Evolutionary conservation across 2,329 filamentous ascomycete genomes (phyloP).

Genomic region (Fusarium sp.): DNA sequence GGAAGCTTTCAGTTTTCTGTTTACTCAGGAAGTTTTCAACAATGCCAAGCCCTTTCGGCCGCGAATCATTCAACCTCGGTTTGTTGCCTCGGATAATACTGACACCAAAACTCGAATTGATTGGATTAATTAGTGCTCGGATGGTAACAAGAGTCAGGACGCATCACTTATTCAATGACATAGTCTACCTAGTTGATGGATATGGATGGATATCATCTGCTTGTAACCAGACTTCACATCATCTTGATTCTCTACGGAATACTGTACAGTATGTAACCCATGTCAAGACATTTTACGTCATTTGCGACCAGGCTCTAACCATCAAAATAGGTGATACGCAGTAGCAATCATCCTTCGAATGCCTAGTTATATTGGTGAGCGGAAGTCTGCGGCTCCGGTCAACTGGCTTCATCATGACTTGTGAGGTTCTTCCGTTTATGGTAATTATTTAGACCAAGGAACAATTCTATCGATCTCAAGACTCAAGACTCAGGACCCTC

Average conservation of each 20-base stretch:
- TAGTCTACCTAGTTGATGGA: neutral
- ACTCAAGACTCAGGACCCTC: neutral
- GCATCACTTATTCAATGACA: neutral
- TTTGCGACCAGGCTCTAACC: neutral
- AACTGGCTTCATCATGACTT: neutral
- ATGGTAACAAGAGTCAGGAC: neutral
- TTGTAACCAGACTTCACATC: neutral
- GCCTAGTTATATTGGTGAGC: neutral
- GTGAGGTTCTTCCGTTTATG: neutral
- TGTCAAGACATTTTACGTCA: conserved; percentile 1
- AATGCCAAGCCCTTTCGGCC: conserved; percentile 10
- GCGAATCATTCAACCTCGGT: conserved; percentile 9
- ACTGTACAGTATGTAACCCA: neutral
- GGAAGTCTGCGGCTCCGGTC: neutral
- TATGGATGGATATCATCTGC: neutral
- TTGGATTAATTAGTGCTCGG: neutral
- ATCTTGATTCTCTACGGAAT: neutral
- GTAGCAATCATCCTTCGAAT: neutral
- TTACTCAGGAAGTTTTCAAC: conserved; percentile 7
- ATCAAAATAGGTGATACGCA: neutral
- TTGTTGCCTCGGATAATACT: neutral
- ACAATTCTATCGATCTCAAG: neutral
- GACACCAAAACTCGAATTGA: neutral
- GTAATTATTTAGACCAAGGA: neutral
- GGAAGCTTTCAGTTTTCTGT: neutral